Base-by-base conservation (phyloP, 1,139 yeast genomes). In the Diutina sp. region DNA sequence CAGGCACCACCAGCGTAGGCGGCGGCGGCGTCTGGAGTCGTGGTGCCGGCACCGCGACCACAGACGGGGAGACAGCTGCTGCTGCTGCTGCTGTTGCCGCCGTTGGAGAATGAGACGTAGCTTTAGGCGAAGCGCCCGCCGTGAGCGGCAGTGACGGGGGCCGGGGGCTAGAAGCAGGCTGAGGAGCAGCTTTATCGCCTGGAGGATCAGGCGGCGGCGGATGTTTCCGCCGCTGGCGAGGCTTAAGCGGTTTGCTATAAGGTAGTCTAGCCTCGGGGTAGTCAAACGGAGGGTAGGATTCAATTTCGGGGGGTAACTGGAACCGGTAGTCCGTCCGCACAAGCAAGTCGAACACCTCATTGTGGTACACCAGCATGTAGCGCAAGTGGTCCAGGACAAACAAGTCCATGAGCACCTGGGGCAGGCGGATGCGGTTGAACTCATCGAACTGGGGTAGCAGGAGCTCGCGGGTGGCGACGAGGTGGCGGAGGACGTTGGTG, bases 321-420 rank as follows among this genome's bases (percentile, higher is more conserved):
- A 69, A 73, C 51, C 63, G 66, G 2, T 66, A 60, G 57, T 72
- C 77, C 44, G 69, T 57, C 44, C 67, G 63, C 6, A 68, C 67
- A 30, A 73, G 62, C 57, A 73, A 64, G 1, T 73, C 75, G 30
- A 73, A 61, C 1, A 73, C 69, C 55, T 73, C 76, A 59, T 73
- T 73, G 59, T 73, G 78, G 59, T 73, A 73, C 12, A 68, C 68
- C 0, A 76, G 71, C 69, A 73, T 71, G 58, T 73, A 73, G 58
- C 61, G 65, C 52, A 72, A 64, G 59, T 72, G 71, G 55, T 71
- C 72, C 45, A 74, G 69, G 54, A 73, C 63, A 60, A 73, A 73
- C 58, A 73, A 71, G 58, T 73, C 78, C 60, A 70, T 72, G 8
- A 72, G 70, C 5, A 73, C 70, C 44, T 72, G 62, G 56, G 69